phyloP scores from a whole-genome alignment of 2,329 filamentous ascomycete species.

The Phyllosticta citriasiana region DNA sequence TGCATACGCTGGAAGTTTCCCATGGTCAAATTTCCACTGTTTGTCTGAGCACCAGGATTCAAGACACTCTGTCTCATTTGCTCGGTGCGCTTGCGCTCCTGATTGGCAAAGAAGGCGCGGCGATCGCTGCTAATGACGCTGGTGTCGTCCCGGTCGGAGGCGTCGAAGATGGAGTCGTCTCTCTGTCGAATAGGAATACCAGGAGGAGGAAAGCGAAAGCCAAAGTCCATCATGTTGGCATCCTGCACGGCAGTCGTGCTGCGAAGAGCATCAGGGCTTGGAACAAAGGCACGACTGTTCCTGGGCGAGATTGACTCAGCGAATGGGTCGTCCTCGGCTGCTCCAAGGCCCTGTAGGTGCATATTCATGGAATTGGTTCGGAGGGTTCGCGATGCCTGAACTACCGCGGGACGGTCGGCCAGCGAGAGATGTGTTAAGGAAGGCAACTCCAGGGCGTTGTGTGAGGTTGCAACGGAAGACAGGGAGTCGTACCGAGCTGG shows the following conservation, averaged over 20 bases:
- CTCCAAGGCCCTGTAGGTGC: background rate
- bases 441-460: background rate
- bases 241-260: background rate
- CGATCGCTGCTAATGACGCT: background rate
- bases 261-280: background rate
- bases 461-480: background rate
- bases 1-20: background rate
- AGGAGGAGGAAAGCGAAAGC: background rate
- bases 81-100: conserved; percentile 9
- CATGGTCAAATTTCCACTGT: background rate
- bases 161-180: background rate
- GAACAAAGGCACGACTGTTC: background rate
- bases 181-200: background rate
- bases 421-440: background rate
- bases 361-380: background rate
- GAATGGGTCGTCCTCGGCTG: conserved; percentile 6
- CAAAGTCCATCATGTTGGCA: conserved; percentile 1
- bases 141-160: background rate
- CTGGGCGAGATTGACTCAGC: background rate
- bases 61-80: conserved; percentile 2
- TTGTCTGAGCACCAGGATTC: background rate
- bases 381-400: background rate
- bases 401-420: background rate
- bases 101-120: conserved; percentile 4
- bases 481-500: conserved; percentile 1